These are phyloP conservation scores for bread wheat (Triticum aestivum) DNA, from an alignment of 176 grass and related monocot genomes.

Conservation along the genomic window DNA sequence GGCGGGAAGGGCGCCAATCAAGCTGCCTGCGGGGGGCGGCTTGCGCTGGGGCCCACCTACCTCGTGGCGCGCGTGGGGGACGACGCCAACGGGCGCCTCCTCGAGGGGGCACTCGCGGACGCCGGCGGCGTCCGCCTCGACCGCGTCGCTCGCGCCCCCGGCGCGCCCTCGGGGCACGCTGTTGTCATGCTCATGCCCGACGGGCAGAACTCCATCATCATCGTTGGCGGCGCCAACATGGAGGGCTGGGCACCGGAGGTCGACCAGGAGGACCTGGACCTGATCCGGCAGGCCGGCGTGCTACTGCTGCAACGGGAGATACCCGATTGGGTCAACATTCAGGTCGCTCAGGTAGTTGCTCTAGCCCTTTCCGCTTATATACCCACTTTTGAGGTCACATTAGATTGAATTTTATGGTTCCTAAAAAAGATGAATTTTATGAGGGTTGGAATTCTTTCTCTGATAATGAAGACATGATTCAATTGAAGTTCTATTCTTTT, in stretches of 20 bases:
- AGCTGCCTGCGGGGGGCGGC: conserved; percentile 79
- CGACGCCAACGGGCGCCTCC: conserved; percentile 83
- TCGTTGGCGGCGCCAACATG: conserved; percentile 98
- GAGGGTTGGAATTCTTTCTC: background rate
- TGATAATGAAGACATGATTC: background rate
- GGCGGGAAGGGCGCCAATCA: conserved; percentile 79
- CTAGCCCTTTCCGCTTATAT: background rate
- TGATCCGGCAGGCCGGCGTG: conserved; percentile 62
- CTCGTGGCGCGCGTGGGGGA: conserved; percentile 78
- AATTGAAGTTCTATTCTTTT: background rate
- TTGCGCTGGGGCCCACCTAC: conserved; percentile 60
- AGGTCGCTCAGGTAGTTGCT: conserved; percentile 73
- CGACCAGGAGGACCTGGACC: conserved; percentile 52
- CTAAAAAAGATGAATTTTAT: background rate
- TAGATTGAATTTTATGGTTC: background rate
- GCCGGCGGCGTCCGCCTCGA: conserved; percentile 64
- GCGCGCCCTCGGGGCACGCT: conserved; percentile 77
- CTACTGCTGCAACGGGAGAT: conserved; percentile 92
- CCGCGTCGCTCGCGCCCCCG: conserved; percentile 43
- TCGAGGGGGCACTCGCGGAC: conserved; percentile 72
- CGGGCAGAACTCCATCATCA: conserved; percentile 97
- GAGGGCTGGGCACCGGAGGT: conserved; percentile 69
- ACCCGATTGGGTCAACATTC: conserved; percentile 88
- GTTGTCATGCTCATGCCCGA: conserved; percentile 92
- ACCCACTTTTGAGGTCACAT: background rate